Evolutionary conservation across 2,329 filamentous ascomycete genomes (phyloP).

Genomic region (Trichoderma brevicompactum): DNA sequence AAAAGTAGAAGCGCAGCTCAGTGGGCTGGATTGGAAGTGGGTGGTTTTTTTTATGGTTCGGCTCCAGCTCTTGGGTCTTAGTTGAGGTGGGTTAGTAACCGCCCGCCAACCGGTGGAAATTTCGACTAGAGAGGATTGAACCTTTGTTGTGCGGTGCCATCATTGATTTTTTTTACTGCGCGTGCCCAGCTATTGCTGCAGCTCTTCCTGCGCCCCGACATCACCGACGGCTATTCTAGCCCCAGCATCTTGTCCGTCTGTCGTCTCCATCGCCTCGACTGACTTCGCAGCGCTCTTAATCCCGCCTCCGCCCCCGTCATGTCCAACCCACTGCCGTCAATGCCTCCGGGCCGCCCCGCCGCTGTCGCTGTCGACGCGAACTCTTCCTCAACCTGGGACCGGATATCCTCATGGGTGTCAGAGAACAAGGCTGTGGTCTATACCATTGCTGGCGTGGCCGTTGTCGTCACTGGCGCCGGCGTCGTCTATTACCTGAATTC

Average conservation of each 20-base stretch:
- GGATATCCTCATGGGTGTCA: slow-evolving; percentile 86
- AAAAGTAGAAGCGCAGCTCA: slow-evolving; percentile 8
- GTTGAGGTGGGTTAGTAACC: slow-evolving; percentile 27
- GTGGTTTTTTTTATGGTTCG: slow-evolving; percentile 8
- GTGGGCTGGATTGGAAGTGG: slow-evolving; percentile 14
- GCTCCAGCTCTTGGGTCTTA: neutral
- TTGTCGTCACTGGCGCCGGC: slow-evolving; percentile 88
- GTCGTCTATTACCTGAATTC: slow-evolving; percentile 86
- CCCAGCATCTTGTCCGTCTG: slow-evolving; percentile 34
- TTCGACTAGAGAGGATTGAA: slow-evolving; percentile 32
- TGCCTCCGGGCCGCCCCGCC: slow-evolving; percentile 51
- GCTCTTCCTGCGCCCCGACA: slow-evolving; percentile 42
- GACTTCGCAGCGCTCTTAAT: slow-evolving; percentile 33
- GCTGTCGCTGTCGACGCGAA: slow-evolving; percentile 59
- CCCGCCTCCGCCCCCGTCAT: slow-evolving; percentile 40
- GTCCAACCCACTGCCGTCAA: slow-evolving; percentile 54
- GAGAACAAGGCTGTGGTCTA: slow-evolving; percentile 97
- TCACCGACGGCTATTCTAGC: slow-evolving; percentile 38
- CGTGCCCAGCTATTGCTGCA: slow-evolving; percentile 40
- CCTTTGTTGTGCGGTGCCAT: slow-evolving; percentile 32
- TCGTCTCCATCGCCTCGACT: slow-evolving; percentile 36
- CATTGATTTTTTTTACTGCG: slow-evolving; percentile 41
- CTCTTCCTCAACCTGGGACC: slow-evolving; percentile 82
- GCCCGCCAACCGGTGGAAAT: slow-evolving; percentile 35
- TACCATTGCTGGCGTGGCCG: slow-evolving; percentile 91